Evolutionary conservation across 176 grass and related monocot genomes (phyloP).

Genomic region (Avena eriantha): DNA sequence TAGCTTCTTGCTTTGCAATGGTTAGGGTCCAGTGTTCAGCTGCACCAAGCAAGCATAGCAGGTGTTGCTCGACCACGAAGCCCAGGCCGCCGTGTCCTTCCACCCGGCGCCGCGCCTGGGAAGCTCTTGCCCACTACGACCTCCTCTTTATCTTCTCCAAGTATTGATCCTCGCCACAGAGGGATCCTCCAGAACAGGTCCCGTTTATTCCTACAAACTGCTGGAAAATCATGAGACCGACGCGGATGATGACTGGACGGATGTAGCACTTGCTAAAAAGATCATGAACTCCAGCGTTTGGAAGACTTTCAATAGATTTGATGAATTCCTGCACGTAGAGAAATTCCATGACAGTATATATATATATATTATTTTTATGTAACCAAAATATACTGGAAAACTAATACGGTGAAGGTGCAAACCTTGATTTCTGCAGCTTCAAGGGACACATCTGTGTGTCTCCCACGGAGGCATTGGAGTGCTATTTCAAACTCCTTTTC

Average conservation of each 20-base stretch:
- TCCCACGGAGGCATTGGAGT: conserved; percentile 56
- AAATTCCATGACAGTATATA: background rate
- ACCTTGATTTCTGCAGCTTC: conserved; percentile 64
- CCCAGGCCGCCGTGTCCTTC: too few species aligned
- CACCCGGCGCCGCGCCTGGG: too few species aligned
- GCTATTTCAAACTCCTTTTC: conserved; percentile 58
- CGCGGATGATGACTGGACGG: conserved; percentile 48
- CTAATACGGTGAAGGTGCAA: background rate
- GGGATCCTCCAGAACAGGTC: background rate
- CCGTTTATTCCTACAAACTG: conserved; percentile 72
- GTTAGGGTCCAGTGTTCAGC: too few species aligned
- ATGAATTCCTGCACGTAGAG: conserved; percentile 52
- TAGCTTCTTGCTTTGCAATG: too few species aligned
- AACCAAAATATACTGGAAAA: background rate
- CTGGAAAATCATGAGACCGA: conserved; percentile 75
- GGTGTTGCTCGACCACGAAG: too few species aligned
- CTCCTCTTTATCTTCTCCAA: too few species aligned
- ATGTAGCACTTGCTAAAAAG: conserved; percentile 54
- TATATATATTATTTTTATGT: background rate
- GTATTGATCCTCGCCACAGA: too few species aligned
- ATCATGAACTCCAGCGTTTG: too few species aligned
- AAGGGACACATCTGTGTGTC: conserved; percentile 40
- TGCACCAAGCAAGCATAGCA: too few species aligned
- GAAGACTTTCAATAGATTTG: conserved; percentile 42
- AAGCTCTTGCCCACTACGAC: too few species aligned